Evolutionary conservation across 1,284 basidiomycete species (phyloP), one percentile per base, ranked within the genome.

Genomic region (Vanrija sp.): DNA sequence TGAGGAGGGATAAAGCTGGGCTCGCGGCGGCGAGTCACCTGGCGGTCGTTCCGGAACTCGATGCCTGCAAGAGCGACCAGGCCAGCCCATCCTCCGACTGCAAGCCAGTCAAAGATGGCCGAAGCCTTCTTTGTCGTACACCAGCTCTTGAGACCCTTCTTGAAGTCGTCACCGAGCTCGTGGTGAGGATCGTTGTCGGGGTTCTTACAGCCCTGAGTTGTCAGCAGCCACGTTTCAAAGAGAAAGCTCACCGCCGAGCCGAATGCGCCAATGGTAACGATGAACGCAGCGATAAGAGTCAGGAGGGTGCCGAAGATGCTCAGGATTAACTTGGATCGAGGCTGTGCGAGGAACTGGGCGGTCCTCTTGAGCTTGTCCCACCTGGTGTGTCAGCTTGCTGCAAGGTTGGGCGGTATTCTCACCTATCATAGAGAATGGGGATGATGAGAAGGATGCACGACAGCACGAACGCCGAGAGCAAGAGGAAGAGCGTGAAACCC

Each of bases 91-190:
- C 49, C 46, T n/a, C 40, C 52, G 14, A 65, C 52, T 15, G 54
- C 48, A 18, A 60, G 34, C 91, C 91, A 93, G 71, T 91, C 87
- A 75, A 95, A 93, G 51, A 92, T 83, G 7, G 83, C 83, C 0
- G 83, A 88, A 4, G 91, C 91, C 68, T 90, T 91, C 78, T 94
- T 93, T 7, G 91, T 93, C 60, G 80, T 84, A 74, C 91, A 95
- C 87, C 88, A 94, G 1, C 86, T 83, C 12, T 80, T 72, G 6
- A 95, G 79, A 7, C 79, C 88, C 12, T 80, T 80, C 64, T 82
- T 83, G 73, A 86, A 95, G 52, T 77, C 81, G 48, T 86, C 81
- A 9, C 89, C 88, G n/a, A 83, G 80, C 25, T 80, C 79, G 2
- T 84, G 82, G 66, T 88, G 79, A 1, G 88, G 88, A 64, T 90